Conservation (phyloP, 176 grass and related monocot genomes). For the Carex scoparia region DNA sequence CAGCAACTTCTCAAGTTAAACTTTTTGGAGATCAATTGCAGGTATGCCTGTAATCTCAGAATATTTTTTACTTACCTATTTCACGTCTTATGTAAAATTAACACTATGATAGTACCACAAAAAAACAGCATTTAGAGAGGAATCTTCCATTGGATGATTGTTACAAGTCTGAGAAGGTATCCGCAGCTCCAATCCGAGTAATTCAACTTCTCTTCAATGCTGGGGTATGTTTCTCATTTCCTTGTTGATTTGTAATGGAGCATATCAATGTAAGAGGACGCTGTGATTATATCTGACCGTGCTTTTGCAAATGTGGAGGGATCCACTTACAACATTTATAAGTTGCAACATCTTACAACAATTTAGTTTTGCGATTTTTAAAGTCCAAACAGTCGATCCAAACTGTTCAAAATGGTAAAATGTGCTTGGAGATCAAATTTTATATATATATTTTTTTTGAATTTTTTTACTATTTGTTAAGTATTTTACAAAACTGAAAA, state of each 20-base stretch:
- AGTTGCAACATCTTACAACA: too few relatives aligned
- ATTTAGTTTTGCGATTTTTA: too few relatives aligned
- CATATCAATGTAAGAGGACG: background rate
- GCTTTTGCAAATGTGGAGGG: background rate
- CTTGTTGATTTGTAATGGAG: background rate
- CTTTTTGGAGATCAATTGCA: conserved; percentile 60
- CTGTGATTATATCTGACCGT: background rate
- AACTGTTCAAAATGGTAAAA: too few relatives aligned
- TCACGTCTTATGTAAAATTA: conserved; percentile 25
- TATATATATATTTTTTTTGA: too few relatives aligned
- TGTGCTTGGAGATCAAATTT: too few relatives aligned
- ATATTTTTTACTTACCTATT: background rate
- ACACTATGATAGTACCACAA: background rate
- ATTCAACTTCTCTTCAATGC: conserved; percentile 90
- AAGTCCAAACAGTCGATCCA: too few relatives aligned
- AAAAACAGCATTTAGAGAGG: conserved; percentile 65
- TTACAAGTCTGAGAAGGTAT: conserved; percentile 80
- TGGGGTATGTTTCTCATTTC: conserved; percentile 48
- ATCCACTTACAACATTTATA: too few relatives aligned
- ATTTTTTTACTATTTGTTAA: too few relatives aligned
- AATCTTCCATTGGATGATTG: conserved; percentile 85
- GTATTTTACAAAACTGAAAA: too few relatives aligned
- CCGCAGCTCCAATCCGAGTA: conserved; percentile 92
- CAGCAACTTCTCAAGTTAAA: conserved; percentile 92
- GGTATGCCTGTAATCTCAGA: conserved; percentile 29